These are phyloP conservation scores for Yamadazyma epiphylla DNA, from an alignment of 1,139 yeast species.

Conservation along the genomic window DNA sequence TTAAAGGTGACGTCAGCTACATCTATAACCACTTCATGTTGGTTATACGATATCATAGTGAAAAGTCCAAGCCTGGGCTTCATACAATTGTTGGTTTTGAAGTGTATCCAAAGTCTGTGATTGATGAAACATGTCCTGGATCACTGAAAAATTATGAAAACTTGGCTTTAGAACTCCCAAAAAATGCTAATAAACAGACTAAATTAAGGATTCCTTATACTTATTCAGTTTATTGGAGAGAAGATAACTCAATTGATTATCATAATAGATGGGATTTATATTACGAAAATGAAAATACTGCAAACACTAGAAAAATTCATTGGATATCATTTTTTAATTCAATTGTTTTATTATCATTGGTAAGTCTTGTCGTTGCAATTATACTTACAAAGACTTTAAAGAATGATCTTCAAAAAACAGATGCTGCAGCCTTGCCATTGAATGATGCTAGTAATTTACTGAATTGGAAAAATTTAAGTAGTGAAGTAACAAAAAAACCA, in stretches of 20 bases:
- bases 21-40: constrained; percentile 79
- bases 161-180: constrained; percentile 37
- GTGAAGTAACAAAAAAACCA: constrained; percentile 57
- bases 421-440: constrained; percentile 16
- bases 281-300: constrained; percentile 51
- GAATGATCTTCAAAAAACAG: constrained; percentile 26
- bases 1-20: constrained; percentile 52
- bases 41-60: constrained; percentile 70
- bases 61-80: constrained; percentile 30
- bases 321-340: constrained; percentile 73
- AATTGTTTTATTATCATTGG: constrained; percentile 52
- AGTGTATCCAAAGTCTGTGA: constrained; percentile 81
- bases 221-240: constrained; percentile 87
- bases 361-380: constrained; percentile 61
- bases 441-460: constrained; percentile 9
- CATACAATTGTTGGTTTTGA: constrained; percentile 84
- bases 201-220: constrained; percentile 61
- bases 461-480: constrained; percentile 51
- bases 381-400: constrained; percentile 52
- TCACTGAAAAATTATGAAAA: constrained; percentile 55
- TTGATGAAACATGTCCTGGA: constrained; percentile 67
- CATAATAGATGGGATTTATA: constrained; percentile 73
- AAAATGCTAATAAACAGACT: constrained; percentile 18
- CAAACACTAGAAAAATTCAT: constrained; percentile 48
- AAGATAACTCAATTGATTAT: constrained; percentile 67